phyloP scores from a whole-genome alignment of 148 eudicot species.

The Silene conica region DNA sequence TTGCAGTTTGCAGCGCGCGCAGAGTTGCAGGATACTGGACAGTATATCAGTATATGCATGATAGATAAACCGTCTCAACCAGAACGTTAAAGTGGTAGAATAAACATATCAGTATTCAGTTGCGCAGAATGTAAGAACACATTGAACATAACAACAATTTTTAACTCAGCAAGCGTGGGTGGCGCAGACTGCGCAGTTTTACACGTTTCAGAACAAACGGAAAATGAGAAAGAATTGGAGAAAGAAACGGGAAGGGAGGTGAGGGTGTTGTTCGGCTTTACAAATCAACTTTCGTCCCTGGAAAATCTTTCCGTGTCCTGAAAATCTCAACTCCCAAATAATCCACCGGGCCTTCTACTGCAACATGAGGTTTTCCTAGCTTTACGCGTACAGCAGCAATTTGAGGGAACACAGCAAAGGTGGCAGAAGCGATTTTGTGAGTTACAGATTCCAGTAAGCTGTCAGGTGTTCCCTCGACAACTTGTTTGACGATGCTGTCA shows the following conservation, averaged over 20 bases:
- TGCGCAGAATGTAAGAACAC: too few relatives aligned
- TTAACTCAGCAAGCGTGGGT: too few relatives aligned
- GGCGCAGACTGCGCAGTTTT: too few relatives aligned
- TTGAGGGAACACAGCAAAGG: conserved; percentile 44
- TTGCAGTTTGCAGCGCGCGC: too few relatives aligned
- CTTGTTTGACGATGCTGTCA: conserved; percentile 67
- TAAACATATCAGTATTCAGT: too few relatives aligned
- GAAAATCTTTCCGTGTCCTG: conserved; percentile 37
- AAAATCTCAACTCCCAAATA: conserved; percentile 81
- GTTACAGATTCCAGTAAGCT: conserved; percentile 78
- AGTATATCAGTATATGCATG: too few relatives aligned
- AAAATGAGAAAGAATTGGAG: not conserved
- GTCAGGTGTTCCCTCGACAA: conserved; percentile 66
- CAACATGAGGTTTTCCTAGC: conserved; percentile 88
- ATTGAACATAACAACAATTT: too few relatives aligned
- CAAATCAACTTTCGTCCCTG: not conserved
- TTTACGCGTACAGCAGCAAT: conserved; percentile 69
- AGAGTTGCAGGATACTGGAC: too few relatives aligned
- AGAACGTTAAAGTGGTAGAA: too few relatives aligned
- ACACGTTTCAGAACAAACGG: not conserved
- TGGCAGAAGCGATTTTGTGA: conserved; percentile 55
- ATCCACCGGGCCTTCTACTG: conserved; percentile 79
- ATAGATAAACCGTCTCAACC: too few relatives aligned
- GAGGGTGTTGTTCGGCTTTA: not conserved
- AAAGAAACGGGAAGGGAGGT: not conserved